Conservation (phyloP, 371 early-diverging fungal genomes). For the Scutellospora calospora region DNA sequence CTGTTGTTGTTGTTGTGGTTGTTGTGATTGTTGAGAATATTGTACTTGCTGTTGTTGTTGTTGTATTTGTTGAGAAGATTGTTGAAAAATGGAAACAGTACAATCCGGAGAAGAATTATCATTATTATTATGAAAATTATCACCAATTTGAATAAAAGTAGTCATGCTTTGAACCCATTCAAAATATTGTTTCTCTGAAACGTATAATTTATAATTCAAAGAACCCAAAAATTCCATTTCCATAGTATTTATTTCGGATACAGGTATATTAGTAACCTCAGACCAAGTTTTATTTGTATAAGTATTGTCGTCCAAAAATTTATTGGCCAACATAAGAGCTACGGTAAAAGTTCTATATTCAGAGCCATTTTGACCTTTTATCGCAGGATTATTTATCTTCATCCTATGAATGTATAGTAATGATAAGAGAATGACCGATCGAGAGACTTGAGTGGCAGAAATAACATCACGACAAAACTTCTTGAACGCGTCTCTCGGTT, state of each 20-base stretch:
- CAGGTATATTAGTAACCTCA: conserved; percentile 71
- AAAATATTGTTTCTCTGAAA: conserved; percentile 65
- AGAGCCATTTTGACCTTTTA: conserved; percentile 75
- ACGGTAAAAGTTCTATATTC: conserved; percentile 83
- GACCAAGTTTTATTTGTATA: conserved; percentile 80
- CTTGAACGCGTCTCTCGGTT: conserved; percentile 49
- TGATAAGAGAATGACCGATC: conserved; percentile 66
- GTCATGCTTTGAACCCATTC: conserved; percentile 50
- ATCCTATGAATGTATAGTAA: conserved; percentile 71
- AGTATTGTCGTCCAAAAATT: conserved; percentile 74
- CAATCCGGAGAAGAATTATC: neutral
- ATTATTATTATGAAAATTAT: neutral
- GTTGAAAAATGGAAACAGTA: conserved; percentile 1
- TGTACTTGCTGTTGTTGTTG: neutral
- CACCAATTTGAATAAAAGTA: neutral
- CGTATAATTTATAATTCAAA: conserved; percentile 65
- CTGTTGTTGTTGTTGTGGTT: neutral
- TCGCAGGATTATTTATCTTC: conserved; percentile 65
- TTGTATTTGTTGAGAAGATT: neutral
- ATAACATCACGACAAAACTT: conserved; percentile 61
- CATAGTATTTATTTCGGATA: conserved; percentile 73
- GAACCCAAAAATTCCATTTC: conserved; percentile 75
- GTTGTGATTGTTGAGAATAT: neutral
- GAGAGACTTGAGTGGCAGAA: conserved; percentile 71
- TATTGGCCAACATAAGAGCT: conserved; percentile 78